Evolutionary conservation across 2,329 filamentous ascomycete genomes (phyloP).

Genomic region (Ophiostoma sp.): DNA sequence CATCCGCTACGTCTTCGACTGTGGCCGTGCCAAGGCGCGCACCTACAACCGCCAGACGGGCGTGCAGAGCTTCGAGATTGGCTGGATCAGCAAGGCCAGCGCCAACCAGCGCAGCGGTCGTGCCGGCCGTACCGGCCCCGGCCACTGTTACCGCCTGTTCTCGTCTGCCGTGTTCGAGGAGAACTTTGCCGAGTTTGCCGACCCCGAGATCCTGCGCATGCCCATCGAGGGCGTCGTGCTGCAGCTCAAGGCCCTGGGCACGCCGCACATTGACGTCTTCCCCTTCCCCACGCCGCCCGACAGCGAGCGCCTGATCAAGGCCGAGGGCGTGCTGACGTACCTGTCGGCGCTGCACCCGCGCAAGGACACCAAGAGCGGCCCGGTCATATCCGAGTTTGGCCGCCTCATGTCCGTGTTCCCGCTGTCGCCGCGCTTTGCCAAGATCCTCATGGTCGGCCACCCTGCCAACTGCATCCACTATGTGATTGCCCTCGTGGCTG

Average conservation of each 20-base stretch:
- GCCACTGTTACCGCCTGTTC: slow-evolving; percentile 92
- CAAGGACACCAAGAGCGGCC: neutral
- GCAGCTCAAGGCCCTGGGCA: slow-evolving; percentile 90
- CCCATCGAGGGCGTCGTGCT: slow-evolving; percentile 90
- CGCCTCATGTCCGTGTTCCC: slow-evolving; percentile 83
- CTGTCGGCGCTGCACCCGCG: slow-evolving; percentile 67
- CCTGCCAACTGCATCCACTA: slow-evolving; percentile 77
- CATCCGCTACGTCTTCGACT: slow-evolving; percentile 92
- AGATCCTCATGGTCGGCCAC: slow-evolving; percentile 85
- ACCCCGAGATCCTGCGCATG: slow-evolving; percentile 84
- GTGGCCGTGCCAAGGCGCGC: slow-evolving; percentile 85
- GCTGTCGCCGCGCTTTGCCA: slow-evolving; percentile 80
- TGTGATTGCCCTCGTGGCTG: slow-evolving; percentile 81
- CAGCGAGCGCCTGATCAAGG: slow-evolving; percentile 66
- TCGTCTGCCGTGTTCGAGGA: slow-evolving; percentile 90
- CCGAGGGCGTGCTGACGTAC: slow-evolving; percentile 81
- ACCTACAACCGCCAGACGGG: slow-evolving; percentile 82
- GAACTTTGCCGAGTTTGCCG: slow-evolving; percentile 78
- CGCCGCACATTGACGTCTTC: slow-evolving; percentile 86
- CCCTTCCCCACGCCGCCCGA: slow-evolving; percentile 92
- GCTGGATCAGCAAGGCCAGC: slow-evolving; percentile 97
- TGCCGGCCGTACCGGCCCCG: slow-evolving; percentile 90
- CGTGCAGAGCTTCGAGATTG: slow-evolving; percentile 90
- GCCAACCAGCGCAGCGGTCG: slow-evolving; percentile 87
- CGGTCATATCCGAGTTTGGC: slow-evolving; percentile 70